Evolutionary conservation across 805 yeast species (phyloP).

Genomic region (Kuraishia piskuri): DNA sequence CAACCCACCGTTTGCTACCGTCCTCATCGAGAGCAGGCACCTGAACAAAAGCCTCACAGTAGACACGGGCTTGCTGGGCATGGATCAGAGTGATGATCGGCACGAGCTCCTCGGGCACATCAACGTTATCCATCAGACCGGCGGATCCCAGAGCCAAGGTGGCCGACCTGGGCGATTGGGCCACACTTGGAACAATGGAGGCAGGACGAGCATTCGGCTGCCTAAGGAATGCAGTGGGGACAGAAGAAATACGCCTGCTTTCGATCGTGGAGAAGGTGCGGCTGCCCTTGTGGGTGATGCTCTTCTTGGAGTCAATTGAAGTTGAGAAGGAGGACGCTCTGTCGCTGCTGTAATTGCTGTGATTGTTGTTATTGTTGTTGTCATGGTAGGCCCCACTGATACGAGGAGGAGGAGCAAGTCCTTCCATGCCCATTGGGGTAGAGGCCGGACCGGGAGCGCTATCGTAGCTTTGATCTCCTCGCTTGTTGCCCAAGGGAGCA

Average conservation of each 20-base stretch:
- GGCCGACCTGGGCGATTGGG: slow-evolving; percentile 9
- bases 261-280: slow-evolving; percentile 4
- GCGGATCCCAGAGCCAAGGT: slow-evolving; percentile 3
- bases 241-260: slow-evolving; percentile 17
- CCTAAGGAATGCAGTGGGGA: slow-evolving; percentile 21
- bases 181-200: neutral
- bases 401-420: neutral
- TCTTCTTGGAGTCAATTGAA: neutral
- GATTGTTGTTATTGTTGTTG: neutral
- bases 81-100: slow-evolving; percentile 66
- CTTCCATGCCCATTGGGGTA: neutral
- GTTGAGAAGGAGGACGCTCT: neutral
- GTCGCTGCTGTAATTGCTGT: neutral
- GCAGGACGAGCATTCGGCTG: slow-evolving; percentile 14
- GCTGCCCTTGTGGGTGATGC: neutral
- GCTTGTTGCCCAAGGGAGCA: neutral
- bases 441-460: neutral
- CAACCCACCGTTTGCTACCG: slow-evolving; percentile 12
- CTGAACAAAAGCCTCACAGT: slow-evolving; percentile 30
- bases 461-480: neutral
- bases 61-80: slow-evolving; percentile 62
- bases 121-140: slow-evolving; percentile 9
- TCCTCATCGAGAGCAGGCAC: slow-evolving; percentile 13
- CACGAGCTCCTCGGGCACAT: slow-evolving; percentile 53
- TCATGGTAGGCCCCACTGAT: neutral